These are phyloP conservation scores for Micractinium conductrix DNA, from an alignment of 139 green algal species.

Conservation along the genomic window DNA sequence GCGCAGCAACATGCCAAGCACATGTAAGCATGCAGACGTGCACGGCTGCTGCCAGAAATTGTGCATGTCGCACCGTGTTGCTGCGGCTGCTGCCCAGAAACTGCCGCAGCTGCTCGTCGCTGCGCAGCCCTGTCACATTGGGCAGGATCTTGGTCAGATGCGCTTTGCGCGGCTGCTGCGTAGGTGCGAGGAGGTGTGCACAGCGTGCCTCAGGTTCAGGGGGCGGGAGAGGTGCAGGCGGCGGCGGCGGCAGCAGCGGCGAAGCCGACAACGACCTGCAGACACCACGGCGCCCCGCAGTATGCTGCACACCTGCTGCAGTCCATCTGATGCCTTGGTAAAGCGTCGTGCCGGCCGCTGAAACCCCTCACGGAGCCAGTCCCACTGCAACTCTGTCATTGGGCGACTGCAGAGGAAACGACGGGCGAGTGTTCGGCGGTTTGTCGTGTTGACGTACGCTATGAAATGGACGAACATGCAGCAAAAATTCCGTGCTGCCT, in stretches of 20 bases:
- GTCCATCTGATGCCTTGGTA: neutral
- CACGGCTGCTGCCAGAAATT: neutral
- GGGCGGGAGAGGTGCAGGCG: neutral
- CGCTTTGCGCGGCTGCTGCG: conserved; percentile 15
- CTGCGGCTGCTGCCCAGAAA: conserved; percentile 21
- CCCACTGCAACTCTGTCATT: conserved; percentile 10
- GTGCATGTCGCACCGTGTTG: neutral
- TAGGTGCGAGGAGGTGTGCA: no score
- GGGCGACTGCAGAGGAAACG: no score
- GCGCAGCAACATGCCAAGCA: neutral
- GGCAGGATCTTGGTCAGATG: conserved; percentile 35
- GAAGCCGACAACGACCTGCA: no score
- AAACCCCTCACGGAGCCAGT: conserved; percentile 1
- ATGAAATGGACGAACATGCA: neutral
- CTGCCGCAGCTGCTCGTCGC: conserved; percentile 37
- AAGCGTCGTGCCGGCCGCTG: conserved; percentile 21
- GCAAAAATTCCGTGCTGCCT: neutral
- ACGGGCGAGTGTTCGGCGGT: no score
- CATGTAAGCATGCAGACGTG: neutral
- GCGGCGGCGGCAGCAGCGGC: neutral
- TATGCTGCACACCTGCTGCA: neutral
- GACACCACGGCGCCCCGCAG: neutral
- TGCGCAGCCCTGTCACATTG: conserved; percentile 45
- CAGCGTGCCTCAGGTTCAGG: neutral
- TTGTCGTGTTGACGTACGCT: neutral